Percentiles rank a stretch among this genome's conserved stretches.
phyloP scores from a whole-genome alignment of 768 basidiomycete species.

The Suillus plorans region DNA sequence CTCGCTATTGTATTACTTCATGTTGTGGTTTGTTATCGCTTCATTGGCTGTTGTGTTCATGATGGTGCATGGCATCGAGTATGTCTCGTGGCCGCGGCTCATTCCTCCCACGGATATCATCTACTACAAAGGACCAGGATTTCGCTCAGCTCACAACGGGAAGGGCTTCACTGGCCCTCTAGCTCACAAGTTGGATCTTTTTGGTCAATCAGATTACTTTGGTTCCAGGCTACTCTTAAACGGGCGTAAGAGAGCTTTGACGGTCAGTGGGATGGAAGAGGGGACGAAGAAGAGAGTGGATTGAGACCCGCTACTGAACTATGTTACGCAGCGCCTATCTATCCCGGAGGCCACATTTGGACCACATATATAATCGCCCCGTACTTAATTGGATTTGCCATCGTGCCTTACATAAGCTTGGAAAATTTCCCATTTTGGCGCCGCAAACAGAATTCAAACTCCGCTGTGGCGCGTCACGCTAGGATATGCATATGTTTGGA shows the following conservation, averaged over 20 bases:
- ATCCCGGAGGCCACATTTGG: constrained; percentile 4
- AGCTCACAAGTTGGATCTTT: constrained; percentile 31
- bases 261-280: constrained; percentile 52
- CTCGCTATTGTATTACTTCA: constrained; percentile 80
- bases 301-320: constrained; percentile 28
- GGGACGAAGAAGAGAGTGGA: constrained; percentile 80
- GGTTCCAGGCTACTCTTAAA: constrained; percentile 32
- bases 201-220: constrained; percentile 36
- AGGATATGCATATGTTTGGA: neutral
- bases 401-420: neutral
- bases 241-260: constrained; percentile 35
- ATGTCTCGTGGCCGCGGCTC: constrained; percentile 92
- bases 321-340: neutral
- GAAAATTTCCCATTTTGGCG: constrained; percentile 3
- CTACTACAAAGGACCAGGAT: constrained; percentile 88
- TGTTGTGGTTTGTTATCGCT: constrained; percentile 75
- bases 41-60: constrained; percentile 69
- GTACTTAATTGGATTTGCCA: too few species aligned
- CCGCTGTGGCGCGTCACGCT: constrained; percentile 4
- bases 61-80: constrained; percentile 83
- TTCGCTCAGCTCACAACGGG: constrained; percentile 72
- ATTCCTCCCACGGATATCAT: constrained; percentile 77
- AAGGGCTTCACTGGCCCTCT: constrained; percentile 59
- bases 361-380: constrained; percentile 4
- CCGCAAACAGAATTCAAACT: constrained; percentile 1